These are phyloP conservation scores for Ormosia emarginata DNA, from an alignment of 306 rosid genomes.

Conservation along the genomic window DNA sequence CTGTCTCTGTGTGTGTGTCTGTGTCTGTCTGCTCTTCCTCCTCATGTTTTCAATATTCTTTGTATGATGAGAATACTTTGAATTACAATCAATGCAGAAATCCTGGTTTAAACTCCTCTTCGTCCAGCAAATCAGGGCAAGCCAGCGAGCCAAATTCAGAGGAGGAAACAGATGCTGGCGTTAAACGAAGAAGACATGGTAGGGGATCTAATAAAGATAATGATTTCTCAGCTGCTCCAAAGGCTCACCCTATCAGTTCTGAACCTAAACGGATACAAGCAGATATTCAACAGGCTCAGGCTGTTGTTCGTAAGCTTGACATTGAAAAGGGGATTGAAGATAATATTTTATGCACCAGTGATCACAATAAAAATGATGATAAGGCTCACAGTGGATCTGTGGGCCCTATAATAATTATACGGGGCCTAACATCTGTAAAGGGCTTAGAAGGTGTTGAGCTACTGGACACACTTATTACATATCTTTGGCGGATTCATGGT, in stretches of 20 bases:
- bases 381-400: conserved; percentile 68
- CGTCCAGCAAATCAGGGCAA: conserved; percentile 70
- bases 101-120: conserved; percentile 67
- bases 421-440: conserved; percentile 86
- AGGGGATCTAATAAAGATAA: conserved; percentile 65
- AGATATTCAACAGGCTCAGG: conserved; percentile 82
- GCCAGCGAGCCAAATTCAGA: conserved; percentile 84
- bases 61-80: conserved; percentile 15
- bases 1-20: not conserved
- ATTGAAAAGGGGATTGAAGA: conserved; percentile 81
- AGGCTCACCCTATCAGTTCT: conserved; percentile 75
- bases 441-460: conserved; percentile 95
- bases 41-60: conserved; percentile 3
- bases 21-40: not conserved
- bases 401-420: conserved; percentile 78
- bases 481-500: conserved; percentile 96
- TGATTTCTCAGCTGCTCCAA: conserved; percentile 82
- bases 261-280: conserved; percentile 75
- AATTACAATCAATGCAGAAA: conserved; percentile 45
- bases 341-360: conserved; percentile 67
- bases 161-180: conserved; percentile 72
- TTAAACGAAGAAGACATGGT: conserved; percentile 70
- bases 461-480: conserved; percentile 84
- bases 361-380: conserved; percentile 65
- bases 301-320: conserved; percentile 84